Evolutionary conservation across 192 early-diverging fungal species (phyloP), one percentile per base, ranked within the genome.

Genomic region (Entophlyctis helioformis): DNA sequence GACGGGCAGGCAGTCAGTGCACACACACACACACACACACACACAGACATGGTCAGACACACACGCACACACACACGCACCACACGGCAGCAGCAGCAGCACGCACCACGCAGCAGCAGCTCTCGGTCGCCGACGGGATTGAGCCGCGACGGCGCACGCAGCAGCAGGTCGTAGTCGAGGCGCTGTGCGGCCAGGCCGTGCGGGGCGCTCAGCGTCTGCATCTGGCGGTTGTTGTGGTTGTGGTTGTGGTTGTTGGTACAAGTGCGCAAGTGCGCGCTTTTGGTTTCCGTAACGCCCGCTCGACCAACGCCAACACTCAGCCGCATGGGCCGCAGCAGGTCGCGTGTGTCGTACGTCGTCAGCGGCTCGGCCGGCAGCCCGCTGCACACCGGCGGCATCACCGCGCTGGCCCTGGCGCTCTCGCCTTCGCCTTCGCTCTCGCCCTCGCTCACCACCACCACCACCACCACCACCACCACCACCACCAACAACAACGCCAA

Each of bases 91-190:
- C 18, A 1, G 19, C 5, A 32, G 31, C 26, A 29, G 42, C 43
- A 36, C 54, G 51, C 73, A 90, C 85, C 82, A 63, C 89, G 72
- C 39, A 99, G 63, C 48, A 89, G 83, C 39, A 99, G 75, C 63
- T 91, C 88, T 37, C 87, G 68, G 63, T 94, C 91, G 62, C 82
- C 81, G 23, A 94, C 61, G 15, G 91, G 67, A 62, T 98, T 96
- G 27, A 95, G 69, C 46, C 70, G 83, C 23, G 79, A 50, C 15
- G 48, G 44, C 10, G 73, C 69, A 12, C 35, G 41, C 32, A 33
- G 32, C 26, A 76, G 54, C 15, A 76, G 53, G 20, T 76, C 68
- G 49, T 63, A 72, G 44, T 71, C 67, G 31, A 76, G 61, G n/a
- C n/a, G n/a, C n/a, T n/a, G n/a, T n/a, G n/a, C n/a, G n/a, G n/a